Percentiles rank a stretch among this genome's conserved stretches.
Evolutionary conservation across 2,329 filamentous ascomycete genomes (phyloP).

Genomic region (Bipolaris zeicola): DNA sequence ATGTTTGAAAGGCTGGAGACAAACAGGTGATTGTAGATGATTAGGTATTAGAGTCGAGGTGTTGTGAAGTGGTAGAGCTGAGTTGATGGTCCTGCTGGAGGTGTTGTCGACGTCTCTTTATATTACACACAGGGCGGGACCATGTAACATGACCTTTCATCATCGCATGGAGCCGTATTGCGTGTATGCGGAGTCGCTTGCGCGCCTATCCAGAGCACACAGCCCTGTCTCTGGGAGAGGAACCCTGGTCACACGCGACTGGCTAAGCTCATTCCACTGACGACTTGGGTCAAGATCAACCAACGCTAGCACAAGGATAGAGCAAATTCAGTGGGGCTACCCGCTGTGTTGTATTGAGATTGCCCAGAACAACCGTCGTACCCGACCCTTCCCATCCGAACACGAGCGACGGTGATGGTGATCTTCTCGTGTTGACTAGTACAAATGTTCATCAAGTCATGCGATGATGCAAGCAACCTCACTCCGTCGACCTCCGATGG

Average conservation of each 20-base stretch:
- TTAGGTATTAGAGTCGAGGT: background rate
- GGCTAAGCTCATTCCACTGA: slow-evolving; percentile 1
- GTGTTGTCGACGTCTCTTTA: background rate
- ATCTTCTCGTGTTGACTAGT: background rate
- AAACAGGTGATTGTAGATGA: slow-evolving; percentile 16
- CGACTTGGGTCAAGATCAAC: background rate
- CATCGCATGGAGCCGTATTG: slow-evolving; percentile 1
- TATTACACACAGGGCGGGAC: background rate
- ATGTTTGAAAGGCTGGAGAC: background rate
- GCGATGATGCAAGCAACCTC: background rate
- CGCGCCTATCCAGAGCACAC: background rate
- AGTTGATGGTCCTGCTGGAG: background rate
- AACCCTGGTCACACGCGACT: background rate
- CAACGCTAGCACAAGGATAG: background rate
- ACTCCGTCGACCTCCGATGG: too few species aligned
- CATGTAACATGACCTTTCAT: slow-evolving; percentile 2
- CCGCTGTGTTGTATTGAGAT: slow-evolving; percentile 6
- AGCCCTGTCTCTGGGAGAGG: background rate
- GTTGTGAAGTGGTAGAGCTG: background rate
- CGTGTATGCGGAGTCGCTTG: slow-evolving; percentile 5
- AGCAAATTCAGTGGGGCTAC: background rate
- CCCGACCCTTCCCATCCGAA: background rate
- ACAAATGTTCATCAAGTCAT: background rate
- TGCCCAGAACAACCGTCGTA: slow-evolving; percentile 2
- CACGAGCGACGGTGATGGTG: background rate